A percentile compares a stretch with the other conserved stretches of the same genome.
phyloP scores from a whole-genome alignment of 2,329 filamentous ascomycete genomes.

The Chaetomiaceae sp. region DNA sequence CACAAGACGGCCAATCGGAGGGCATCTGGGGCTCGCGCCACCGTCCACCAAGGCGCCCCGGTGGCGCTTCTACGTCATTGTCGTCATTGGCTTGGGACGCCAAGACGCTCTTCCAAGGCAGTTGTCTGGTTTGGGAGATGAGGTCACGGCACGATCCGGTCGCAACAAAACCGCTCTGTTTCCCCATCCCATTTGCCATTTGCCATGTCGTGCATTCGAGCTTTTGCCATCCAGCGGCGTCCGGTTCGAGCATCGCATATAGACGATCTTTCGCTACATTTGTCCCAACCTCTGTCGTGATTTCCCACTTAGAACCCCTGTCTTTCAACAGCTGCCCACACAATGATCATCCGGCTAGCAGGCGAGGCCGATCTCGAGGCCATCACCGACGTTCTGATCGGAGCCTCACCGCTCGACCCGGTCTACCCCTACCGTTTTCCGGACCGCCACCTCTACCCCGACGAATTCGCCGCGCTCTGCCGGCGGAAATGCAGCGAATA shows the following conservation, averaged over 20 bases:
- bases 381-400: conserved; percentile 24
- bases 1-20: not conserved
- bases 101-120: conserved; percentile 1
- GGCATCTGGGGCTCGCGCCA: too few relatives aligned
- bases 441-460: conserved; percentile 21
- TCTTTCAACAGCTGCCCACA: too few relatives aligned
- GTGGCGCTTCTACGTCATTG: not conserved
- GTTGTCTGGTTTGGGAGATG: not conserved
- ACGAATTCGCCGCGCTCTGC: conserved; percentile 23
- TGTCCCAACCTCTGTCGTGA: too few relatives aligned
- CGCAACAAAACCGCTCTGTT: not conserved
- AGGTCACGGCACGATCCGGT: not conserved
- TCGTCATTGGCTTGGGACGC: not conserved
- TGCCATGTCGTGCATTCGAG: too few relatives aligned
- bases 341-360: conserved; percentile 26
- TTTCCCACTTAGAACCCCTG: too few relatives aligned
- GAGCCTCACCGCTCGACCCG: conserved; percentile 25
- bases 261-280: too few relatives aligned
- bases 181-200: not conserved
- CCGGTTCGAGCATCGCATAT: too few relatives aligned
- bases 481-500: conserved; percentile 26
- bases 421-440: conserved; percentile 28
- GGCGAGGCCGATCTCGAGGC: conserved; percentile 23
- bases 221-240: too few relatives aligned
- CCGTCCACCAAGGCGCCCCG: not conserved